Conservation (phyloP, 1,139 yeast species). For the Zygosaccharomyces pseudobailii region DNA sequence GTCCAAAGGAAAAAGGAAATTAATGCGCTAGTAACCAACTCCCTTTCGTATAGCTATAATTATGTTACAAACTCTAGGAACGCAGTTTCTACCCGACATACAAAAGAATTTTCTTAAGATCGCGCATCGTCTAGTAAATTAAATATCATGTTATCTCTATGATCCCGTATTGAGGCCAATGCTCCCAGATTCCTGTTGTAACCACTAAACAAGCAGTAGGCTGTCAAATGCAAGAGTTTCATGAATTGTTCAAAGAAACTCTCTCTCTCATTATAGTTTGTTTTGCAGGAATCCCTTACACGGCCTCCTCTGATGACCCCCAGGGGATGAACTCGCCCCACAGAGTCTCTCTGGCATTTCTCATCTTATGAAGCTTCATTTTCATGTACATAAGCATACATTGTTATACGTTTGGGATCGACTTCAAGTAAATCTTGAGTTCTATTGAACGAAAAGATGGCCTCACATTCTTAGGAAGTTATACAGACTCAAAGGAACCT, state of each 20-base stretch:
- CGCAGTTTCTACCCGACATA: constrained; percentile 52
- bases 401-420: constrained; percentile 21
- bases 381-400: constrained; percentile 13
- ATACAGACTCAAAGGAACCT: constrained; percentile 20
- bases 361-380: constrained; percentile 1
- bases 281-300: background rate
- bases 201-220: constrained; percentile 72
- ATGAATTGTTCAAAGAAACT: background rate
- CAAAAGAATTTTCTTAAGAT: constrained; percentile 57
- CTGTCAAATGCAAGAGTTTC: constrained; percentile 20
- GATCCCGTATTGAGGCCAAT: constrained; percentile 24
- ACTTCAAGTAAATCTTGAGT: constrained; percentile 12
- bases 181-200: constrained; percentile 54
- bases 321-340: constrained; percentile 1
- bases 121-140: constrained; percentile 76
- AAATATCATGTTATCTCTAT: constrained; percentile 41
- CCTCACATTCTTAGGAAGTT: constrained; percentile 22
- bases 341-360: constrained; percentile 18
- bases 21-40: constrained; percentile 28
- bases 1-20: constrained; percentile 58
- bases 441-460: constrained; percentile 12
- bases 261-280: background rate
- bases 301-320: background rate
- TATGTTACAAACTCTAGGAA: constrained; percentile 79
- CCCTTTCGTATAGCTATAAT: constrained; percentile 50